Conservation (phyloP, 2,329 filamentous ascomycete genomes). For the Periconia sp. region DNA sequence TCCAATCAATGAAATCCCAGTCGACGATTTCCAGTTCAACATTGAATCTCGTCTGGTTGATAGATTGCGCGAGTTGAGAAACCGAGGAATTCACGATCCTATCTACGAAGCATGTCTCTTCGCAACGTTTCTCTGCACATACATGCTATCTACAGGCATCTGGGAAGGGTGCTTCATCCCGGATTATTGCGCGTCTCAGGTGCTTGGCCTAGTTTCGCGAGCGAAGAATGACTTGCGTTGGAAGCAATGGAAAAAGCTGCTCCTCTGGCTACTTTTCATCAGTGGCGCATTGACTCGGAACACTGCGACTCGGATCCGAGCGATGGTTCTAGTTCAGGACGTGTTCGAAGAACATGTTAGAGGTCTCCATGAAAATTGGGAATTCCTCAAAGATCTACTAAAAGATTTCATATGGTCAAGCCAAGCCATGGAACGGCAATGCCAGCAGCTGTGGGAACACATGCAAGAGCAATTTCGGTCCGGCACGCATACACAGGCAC, state of each 20-base stretch:
- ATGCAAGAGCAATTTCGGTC: no score
- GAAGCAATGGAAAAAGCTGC: conserved; percentile 3
- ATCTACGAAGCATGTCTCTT: conserved; percentile 21
- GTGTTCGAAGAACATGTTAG: conserved; percentile 4
- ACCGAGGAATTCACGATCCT: conserved; percentile 1
- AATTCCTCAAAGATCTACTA: conserved; percentile 3
- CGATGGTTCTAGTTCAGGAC: conserved; percentile 5
- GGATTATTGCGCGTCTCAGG: conserved; percentile 18
- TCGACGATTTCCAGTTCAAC: conserved; percentile 19
- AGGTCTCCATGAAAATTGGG: conserved; percentile 11
- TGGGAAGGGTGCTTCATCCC: conserved; percentile 25
- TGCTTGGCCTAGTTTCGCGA: conserved; percentile 12
- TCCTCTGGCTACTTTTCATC: conserved; percentile 21
- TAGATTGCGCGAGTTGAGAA: conserved; percentile 10
- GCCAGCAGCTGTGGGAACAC: conserved; percentile 17
- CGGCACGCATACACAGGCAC: no score
- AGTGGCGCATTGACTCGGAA: conserved; percentile 17
- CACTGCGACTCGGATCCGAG: conserved; percentile 3
- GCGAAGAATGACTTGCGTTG: conserved; percentile 4
- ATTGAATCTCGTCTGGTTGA: conserved; percentile 20
- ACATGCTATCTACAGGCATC: conserved; percentile 22
- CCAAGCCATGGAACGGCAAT: conserved; percentile 16
- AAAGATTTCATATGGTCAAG: conserved; percentile 21
- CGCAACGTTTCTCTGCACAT: conserved; percentile 19
- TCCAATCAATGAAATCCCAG: conserved; percentile 11